Evolutionary conservation across 257 asterid genomes (phyloP), one percentile per base, ranked within the genome.

Genomic region (Verbena officinalis): DNA sequence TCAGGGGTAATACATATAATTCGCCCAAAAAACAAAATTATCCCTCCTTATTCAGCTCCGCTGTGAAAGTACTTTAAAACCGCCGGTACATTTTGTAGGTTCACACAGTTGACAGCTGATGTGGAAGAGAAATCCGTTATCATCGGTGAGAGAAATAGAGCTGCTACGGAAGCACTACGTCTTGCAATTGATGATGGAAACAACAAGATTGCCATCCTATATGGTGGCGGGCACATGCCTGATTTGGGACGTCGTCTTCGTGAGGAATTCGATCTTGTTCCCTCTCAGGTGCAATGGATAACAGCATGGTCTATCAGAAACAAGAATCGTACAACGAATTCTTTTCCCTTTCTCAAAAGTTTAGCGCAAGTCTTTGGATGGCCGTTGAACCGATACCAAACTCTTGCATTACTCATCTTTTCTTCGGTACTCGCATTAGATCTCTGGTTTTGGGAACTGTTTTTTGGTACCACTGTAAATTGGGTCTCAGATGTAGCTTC

Each of bases 191-290:
- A 75, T 8, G 80, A 70, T 23, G 97, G 99, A 30, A 84, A 83
- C 58, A 87, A 81, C 13, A 93, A 84, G 83, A 88, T 93, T 34
- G 97, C 95, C n/a, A 84, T 93, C 51, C 80, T 90, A 14, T 94
- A 90, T 5, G 99, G 97, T 7, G 96, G 96, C 0, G 99, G 99
- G 4, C 99, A 94, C 85, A 94, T 94, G 99, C 99, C 97, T 1
- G 99, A 94, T 64, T 78, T 94, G 78, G 95, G 97, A 43, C 81
- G 97, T 9, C 82, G 96, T 17, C 69, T 94, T 24, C 70, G 85
- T 4, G 87, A 80, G 68, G 99, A 93, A 67, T 93, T 90, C 16
- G 88, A 84, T 59, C 99, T 93, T 9, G 77, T 80, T 54, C 96
- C 99, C 0, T 81, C 89, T 36, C 69, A 57, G 67, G 99, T 93